These are phyloP conservation scores for Cladobotryum protrusum DNA, from an alignment of 2,329 filamentous ascomycete species.

Conservation along the genomic window DNA sequence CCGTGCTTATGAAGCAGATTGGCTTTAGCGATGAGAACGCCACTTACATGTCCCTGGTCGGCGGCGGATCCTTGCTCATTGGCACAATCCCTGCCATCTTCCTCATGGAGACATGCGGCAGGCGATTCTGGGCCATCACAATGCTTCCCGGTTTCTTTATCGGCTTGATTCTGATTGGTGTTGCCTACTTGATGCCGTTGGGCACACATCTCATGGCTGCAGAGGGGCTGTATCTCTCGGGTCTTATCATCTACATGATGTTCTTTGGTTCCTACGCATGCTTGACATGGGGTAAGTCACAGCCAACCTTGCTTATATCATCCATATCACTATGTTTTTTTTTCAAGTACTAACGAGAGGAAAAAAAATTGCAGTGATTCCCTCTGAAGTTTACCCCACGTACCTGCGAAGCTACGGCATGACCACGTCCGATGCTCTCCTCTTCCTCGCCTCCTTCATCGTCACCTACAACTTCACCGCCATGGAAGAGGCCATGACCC, in stretches of 20 bases:
- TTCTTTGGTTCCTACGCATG: conserved; percentile 63
- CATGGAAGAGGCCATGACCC: conserved; percentile 63
- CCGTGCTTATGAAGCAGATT: conserved; percentile 58
- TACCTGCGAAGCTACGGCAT: conserved; percentile 69
- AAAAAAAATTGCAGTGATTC: conserved; percentile 39
- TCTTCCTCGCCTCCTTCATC: conserved; percentile 66
- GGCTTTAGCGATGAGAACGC: conserved; percentile 56
- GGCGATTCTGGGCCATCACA: conserved; percentile 67
- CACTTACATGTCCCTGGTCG: conserved; percentile 71
- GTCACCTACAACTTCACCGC: conserved; percentile 69
- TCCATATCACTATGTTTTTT: too few relatives aligned
- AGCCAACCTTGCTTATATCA: neutral
- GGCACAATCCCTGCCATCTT: conserved; percentile 63
- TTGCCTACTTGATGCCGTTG: conserved; percentile 52
- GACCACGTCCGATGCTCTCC: conserved; percentile 60
- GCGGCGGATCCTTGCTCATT: conserved; percentile 59
- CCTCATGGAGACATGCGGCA: conserved; percentile 66
- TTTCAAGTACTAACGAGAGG: too few relatives aligned
- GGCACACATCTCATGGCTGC: conserved; percentile 39
- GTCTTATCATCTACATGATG: conserved; percentile 61
- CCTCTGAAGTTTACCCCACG: conserved; percentile 65
- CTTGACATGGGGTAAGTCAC: conserved; percentile 46
- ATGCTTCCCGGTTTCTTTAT: conserved; percentile 69
- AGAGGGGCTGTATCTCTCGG: conserved; percentile 58
- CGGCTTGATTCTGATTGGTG: conserved; percentile 60